phyloP scores from a whole-genome alignment of 2,329 filamentous ascomycete species.

The Aspergillus ruber region DNA sequence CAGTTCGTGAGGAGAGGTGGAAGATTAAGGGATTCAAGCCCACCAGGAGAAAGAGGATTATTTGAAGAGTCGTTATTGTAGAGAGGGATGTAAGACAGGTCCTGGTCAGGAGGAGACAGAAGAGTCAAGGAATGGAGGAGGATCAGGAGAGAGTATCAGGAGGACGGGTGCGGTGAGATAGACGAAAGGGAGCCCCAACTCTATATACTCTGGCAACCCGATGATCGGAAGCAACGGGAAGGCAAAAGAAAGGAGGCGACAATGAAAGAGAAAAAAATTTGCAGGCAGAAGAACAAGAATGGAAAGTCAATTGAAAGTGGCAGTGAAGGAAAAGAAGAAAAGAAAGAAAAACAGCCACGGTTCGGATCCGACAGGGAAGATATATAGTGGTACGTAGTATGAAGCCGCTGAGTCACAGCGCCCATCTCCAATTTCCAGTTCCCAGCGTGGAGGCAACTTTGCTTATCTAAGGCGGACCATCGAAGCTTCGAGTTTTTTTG shows the following conservation, averaged over 20 bases:
- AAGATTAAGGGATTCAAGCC: neutral
- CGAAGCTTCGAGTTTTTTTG: neutral
- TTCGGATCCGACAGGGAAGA: neutral
- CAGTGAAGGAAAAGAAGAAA: neutral
- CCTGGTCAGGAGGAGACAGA: neutral
- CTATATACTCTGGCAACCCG: conserved; percentile 2
- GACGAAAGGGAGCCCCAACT: conserved; percentile 1
- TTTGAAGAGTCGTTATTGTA: neutral
- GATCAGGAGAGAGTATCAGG: conserved; percentile 4
- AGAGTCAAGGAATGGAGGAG: conserved; percentile 1
- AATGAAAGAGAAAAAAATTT: neutral
- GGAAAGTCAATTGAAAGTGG: neutral
- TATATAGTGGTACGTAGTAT: too few relatives aligned
- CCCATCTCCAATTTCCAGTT: neutral
- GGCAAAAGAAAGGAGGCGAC: conserved; percentile 2
- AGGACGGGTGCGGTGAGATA: conserved; percentile 4
- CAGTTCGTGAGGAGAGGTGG: neutral
- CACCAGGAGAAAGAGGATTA: conserved; percentile 2
- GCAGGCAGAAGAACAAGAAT: neutral
- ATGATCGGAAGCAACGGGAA: conserved; percentile 7
- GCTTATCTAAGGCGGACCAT: neutral
- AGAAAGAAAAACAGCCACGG: neutral
- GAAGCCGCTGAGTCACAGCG: too few relatives aligned
- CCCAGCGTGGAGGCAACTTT: neutral
- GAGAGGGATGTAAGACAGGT: neutral